Evolutionary conservation across 441 rosid genomes (phyloP).

Genomic region (Mallotus repandus): DNA sequence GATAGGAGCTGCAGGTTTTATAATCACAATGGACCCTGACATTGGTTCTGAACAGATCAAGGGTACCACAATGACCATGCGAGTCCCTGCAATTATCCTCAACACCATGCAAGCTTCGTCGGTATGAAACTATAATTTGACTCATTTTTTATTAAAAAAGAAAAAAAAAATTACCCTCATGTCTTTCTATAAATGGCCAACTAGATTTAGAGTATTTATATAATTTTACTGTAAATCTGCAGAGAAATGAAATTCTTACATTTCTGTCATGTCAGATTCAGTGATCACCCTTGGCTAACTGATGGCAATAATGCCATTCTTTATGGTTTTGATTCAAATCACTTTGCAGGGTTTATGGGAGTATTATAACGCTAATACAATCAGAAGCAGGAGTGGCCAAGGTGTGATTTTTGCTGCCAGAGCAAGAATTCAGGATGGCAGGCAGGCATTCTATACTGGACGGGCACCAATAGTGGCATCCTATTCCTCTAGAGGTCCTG

Average conservation of each 20-base stretch:
- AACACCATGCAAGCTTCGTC: conserved; percentile 42
- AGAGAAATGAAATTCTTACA: neutral
- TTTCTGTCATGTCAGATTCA: neutral
- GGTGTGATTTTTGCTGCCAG: conserved; percentile 56
- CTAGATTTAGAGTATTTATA: neutral
- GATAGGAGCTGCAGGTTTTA: conserved; percentile 54
- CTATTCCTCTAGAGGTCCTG: conserved; percentile 96
- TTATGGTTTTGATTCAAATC: neutral
- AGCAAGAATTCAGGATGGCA: conserved; percentile 80
- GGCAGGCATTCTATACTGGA: conserved; percentile 56
- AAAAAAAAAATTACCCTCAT: neutral
- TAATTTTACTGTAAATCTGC: neutral
- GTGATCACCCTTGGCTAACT: neutral
- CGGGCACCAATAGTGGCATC: conserved; percentile 80
- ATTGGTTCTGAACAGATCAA: conserved; percentile 37
- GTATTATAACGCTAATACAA: conserved; percentile 45
- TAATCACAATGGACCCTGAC: conserved; percentile 45
- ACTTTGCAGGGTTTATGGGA: conserved; percentile 47
- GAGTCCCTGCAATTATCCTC: conserved; percentile 47
- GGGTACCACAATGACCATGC: conserved; percentile 40
- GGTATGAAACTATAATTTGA: conserved; percentile 24
- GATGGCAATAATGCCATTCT: neutral
- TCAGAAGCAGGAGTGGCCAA: conserved; percentile 38
- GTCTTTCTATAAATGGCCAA: neutral
- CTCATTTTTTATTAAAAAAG: neutral